Conservation (phyloP, 192 early-diverging fungal genomes). For the Backusella tuberculispora region DNA sequence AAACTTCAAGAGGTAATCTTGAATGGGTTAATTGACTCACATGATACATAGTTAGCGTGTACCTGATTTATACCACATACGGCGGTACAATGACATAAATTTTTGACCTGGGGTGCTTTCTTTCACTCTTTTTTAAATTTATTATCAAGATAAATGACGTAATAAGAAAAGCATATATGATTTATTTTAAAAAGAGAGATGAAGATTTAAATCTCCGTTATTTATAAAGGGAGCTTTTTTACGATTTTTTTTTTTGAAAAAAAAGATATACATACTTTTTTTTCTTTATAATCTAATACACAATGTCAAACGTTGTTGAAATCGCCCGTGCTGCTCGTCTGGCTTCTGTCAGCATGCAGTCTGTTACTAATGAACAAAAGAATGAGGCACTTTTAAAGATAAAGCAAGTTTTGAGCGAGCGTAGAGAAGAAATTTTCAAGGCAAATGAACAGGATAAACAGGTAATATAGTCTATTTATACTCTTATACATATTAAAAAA, state of each 20-base stretch:
- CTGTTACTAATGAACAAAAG: slow-evolving; percentile 74
- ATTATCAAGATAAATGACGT: slow-evolving; percentile 11
- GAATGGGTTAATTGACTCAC: slow-evolving; percentile 11
- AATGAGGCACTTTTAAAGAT: slow-evolving; percentile 75
- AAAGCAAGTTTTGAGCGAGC: slow-evolving; percentile 63
- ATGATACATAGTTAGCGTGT: slow-evolving; percentile 11
- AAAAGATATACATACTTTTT: not conserved
- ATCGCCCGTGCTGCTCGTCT: slow-evolving; percentile 67
- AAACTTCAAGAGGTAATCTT: slow-evolving; percentile 6
- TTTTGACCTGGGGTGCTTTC: not conserved
- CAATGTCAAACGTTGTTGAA: slow-evolving; percentile 15
- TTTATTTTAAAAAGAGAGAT: not conserved
- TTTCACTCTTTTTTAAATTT: not conserved
- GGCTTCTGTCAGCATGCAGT: slow-evolving; percentile 75
- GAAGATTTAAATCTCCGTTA: slow-evolving; percentile 1
- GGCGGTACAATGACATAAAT: slow-evolving; percentile 16
- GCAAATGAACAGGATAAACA: slow-evolving; percentile 83
- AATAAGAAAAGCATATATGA: not conserved
- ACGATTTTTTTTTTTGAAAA: not conserved
- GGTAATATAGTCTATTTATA: slow-evolving; percentile 37
- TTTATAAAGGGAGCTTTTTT: not conserved
- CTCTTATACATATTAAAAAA: not conserved
- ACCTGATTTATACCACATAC: slow-evolving; percentile 4
- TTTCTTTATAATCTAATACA: not conserved
- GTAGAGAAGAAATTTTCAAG: slow-evolving; percentile 69